Conservation (phyloP, 257 asterid genomes). For the Handroanthus guayacan region DNA sequence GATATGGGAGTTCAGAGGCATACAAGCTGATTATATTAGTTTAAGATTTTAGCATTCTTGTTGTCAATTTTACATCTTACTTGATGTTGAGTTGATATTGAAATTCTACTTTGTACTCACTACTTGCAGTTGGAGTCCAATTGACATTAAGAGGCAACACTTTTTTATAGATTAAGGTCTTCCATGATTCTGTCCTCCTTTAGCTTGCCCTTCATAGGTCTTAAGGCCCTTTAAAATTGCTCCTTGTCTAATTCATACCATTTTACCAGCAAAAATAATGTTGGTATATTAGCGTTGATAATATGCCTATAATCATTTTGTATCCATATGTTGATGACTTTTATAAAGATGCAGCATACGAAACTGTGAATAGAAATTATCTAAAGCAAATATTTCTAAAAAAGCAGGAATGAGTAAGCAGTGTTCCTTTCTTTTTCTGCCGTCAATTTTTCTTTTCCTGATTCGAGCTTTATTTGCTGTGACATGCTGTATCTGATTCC, state of each 20-base stretch:
- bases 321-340: constrained; percentile 12
- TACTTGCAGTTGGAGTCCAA: not conserved
- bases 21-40: too few species aligned
- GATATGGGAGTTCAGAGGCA: not conserved
- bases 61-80: not conserved
- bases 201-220: not conserved
- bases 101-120: constrained; percentile 12
- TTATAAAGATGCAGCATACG: not conserved
- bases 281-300: not conserved
- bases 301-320: not conserved
- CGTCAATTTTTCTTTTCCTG: not conserved
- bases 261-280: not conserved
- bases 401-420: not conserved
- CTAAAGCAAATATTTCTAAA: not conserved
- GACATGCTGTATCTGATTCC: constrained; percentile 15
- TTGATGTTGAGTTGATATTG: constrained; percentile 3
- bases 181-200: constrained; percentile 3
- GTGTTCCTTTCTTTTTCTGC: not conserved
- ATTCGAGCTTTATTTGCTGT: constrained; percentile 9
- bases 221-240: not conserved
- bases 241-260: not conserved
- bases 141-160: constrained; percentile 12
- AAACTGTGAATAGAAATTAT: constrained; percentile 7
- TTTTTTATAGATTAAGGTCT: not conserved
- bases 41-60: too few species aligned